These are phyloP conservation scores for Xanthoceras sorbifolium DNA, from an alignment of 345 rosid species.

Conservation along the genomic window DNA sequence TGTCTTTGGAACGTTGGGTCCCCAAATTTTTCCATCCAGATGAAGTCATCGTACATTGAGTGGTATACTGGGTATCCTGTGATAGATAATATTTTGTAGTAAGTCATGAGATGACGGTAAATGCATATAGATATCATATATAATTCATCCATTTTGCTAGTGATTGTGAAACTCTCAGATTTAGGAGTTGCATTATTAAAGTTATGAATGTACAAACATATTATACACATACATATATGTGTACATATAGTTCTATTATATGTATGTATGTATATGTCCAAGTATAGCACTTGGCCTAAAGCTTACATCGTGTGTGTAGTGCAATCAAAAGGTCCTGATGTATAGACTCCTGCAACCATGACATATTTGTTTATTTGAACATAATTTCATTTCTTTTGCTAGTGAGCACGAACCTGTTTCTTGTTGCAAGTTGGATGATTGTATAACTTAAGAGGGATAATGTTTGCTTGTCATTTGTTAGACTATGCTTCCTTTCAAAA, in stretches of 20 bases:
- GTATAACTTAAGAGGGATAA: neutral
- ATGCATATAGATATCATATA: conserved; percentile 13
- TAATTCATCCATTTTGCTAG: conserved; percentile 10
- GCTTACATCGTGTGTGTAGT: neutral
- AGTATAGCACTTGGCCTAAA: conserved; percentile 1
- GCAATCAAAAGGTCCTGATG: neutral
- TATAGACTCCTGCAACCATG: too few relatives aligned
- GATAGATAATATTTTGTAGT: too few relatives aligned
- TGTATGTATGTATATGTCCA: too few relatives aligned
- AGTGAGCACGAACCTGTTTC: neutral
- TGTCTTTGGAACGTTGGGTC: conserved; percentile 75
- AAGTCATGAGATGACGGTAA: conserved; percentile 13
- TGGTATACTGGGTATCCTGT: conserved; percentile 85
- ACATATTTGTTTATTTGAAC: too few relatives aligned
- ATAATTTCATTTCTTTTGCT: too few relatives aligned
- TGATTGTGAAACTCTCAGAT: neutral
- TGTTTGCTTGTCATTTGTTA: neutral
- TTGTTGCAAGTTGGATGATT: neutral
- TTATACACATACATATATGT: neutral
- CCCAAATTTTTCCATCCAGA: conserved; percentile 85
- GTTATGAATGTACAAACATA: neutral
- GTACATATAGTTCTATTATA: neutral
- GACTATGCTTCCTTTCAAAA: neutral
- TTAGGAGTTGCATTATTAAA: conserved; percentile 3
- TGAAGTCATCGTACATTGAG: conserved; percentile 80